Base-by-base conservation (phyloP, 208 protist genomes). In the Lotmaria passim region DNA sequence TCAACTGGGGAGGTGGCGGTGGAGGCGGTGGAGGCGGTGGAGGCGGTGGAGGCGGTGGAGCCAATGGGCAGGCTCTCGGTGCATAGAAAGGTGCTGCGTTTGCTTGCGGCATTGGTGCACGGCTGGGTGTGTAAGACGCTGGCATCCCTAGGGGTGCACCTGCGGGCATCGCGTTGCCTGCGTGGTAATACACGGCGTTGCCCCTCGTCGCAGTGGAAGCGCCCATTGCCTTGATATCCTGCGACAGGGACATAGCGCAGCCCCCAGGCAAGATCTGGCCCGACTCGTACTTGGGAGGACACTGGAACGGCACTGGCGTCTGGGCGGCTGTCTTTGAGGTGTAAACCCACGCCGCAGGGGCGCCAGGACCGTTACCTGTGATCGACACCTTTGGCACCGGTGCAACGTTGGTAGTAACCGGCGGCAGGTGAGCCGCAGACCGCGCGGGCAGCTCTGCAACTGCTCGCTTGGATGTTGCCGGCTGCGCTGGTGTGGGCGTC, bases 211-310 rank as follows among this genome's bases (percentile, higher is more conserved):
- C 26, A 7, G 57, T 24, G 6, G 36, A 19, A 5, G 39, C 7
- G 2, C 7, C 23, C 39, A 51, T 51, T 28, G 7, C 28, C 15
- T 1, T 26, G 26, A 34, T 38, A 28, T 63, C 15, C 17, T 4
- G 57, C 15, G 57, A 51, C 28, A 24, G 17, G 7, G 39, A 7
- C 7, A 7, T 24, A 11, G 24, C 31, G 57, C 24, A 36, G 57
- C 28, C 36, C 7, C 17, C 41, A 48, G 57, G 15, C 3, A 50
- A 4, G 3, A 6, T 23, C 23, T 17, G 57, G 23, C 5, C 15
- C 39, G 57, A 38, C 8, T 63, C 47, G 57, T 73, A 73, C 56
- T 23, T 26, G 19, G 67, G 67, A 7, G 57, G 67, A 24, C 17
- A 59, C 26, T 30, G 34, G 5, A 26, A 24, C 15, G 55, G 11